Evolutionary conservation across 371 early-diverging fungal species (phyloP), one percentile per base, ranked within the genome.

Genomic region (Mucor indicus): DNA sequence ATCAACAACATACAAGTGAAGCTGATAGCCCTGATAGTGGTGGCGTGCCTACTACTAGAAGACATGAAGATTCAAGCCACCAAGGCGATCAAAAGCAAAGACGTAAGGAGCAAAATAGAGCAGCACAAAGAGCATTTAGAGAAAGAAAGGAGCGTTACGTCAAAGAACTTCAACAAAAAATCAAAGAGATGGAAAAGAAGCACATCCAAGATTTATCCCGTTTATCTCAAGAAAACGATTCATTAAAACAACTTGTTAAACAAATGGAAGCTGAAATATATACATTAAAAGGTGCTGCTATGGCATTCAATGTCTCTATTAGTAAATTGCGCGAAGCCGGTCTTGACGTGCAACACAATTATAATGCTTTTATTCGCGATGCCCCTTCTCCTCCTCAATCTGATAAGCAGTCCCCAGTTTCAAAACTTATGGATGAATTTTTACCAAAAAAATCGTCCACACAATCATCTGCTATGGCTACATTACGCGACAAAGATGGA

Each of bases 101-200:
- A 63, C 83, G 85, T 30, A 79, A 80, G 8, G 80, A 74, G 9
- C 85, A 86, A 48, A 86, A 85, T 51, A 62, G 87, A 21, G 83
- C 80, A 12, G 85, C 85, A 1, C 87, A 86, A 56, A 69, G 83
- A 23, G 84, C 85, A 1, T 87, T 85, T 52, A 75, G 87, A 32
- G 81, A 84, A 54, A 71, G 87, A 3, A 87, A 84, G 51, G 83
- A 83, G 39, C 66, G 69, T 17, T 80, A 84, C 50, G 77, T 85
- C 12, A 80, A 79, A 47, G 86, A 81, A 23, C 65, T 85, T 6
- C 82, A 85, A 21, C 2, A 38, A 4, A 57, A 52, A 32, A 52
- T 57, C 22, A 41, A 44, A 31, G 48, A 45, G n/a, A 48, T 52
- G 48, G 58, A 57, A 47, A 52, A 38, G 21, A 51, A 52, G 11